Evolutionary conservation across 768 basidiomycete genomes (phyloP).

Genomic region (Rubroboletus satanas): DNA sequence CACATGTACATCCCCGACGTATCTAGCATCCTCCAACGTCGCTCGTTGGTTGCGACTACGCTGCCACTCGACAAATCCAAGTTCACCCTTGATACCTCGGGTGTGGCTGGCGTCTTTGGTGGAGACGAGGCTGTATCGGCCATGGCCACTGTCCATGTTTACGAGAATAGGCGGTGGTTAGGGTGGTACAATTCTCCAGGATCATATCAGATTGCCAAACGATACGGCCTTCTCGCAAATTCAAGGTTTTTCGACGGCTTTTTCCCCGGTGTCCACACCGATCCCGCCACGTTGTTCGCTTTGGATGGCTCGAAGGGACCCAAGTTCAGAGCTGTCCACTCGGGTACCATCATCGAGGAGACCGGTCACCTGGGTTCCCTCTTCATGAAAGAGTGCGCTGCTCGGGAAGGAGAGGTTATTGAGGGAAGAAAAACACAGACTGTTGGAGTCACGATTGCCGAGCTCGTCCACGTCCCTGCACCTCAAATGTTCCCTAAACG

Average conservation of each 20-base stretch:
- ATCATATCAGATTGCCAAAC: constrained; percentile 34
- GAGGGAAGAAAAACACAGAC: constrained; percentile 24
- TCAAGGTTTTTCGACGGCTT: constrained; percentile 34
- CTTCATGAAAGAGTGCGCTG: constrained; percentile 24
- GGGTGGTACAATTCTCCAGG: constrained; percentile 40
- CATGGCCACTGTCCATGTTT: constrained; percentile 37
- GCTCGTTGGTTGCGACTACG: constrained; percentile 10
- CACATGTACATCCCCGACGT: constrained; percentile 23
- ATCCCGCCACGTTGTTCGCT: constrained; percentile 32
- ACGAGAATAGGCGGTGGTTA: constrained; percentile 31
- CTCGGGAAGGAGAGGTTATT: constrained; percentile 10
- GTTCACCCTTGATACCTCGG: constrained; percentile 30
- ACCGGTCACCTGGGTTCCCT: constrained; percentile 32
- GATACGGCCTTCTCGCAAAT: constrained; percentile 31
- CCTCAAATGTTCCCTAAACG: constrained; percentile 16
- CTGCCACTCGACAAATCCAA: constrained; percentile 17
- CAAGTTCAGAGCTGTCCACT: constrained; percentile 30
- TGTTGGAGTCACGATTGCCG: constrained; percentile 27
- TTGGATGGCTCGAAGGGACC: constrained; percentile 32
- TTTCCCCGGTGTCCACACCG: constrained; percentile 32
- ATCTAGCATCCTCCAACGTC: constrained; percentile 12
- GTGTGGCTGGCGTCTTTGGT: constrained; percentile 37
- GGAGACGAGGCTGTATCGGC: constrained; percentile 38
- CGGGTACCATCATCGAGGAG: constrained; percentile 30
- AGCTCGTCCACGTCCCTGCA: constrained; percentile 23